phyloP scores from a whole-genome alignment of 2,329 filamentous ascomycete species.

The Trichoderma guizhouense region DNA sequence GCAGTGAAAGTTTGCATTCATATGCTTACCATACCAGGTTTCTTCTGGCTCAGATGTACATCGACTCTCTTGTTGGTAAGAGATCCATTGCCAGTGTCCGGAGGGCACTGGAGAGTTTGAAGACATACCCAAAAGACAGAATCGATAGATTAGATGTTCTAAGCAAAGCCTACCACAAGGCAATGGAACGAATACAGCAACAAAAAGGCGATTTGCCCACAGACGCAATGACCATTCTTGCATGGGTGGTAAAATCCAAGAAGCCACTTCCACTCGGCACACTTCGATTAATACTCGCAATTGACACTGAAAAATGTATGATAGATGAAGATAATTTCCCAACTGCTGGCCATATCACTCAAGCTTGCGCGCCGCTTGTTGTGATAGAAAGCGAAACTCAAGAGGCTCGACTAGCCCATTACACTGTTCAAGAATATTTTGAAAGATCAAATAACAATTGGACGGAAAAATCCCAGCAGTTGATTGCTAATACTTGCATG shows the following conservation, averaged over 20 bases:
- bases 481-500: constrained; percentile 33
- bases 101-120: constrained; percentile 13
- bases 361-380: constrained; percentile 41
- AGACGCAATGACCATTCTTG: constrained; percentile 35
- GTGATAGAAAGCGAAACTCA: constrained; percentile 33
- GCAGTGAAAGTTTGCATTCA: neutral
- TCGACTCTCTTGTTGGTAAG: neutral
- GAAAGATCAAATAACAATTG: constrained; percentile 32
- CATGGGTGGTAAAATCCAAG: constrained; percentile 40
- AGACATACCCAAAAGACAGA: neutral
- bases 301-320: constrained; percentile 25
- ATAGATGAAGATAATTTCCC: constrained; percentile 31
- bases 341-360: constrained; percentile 33
- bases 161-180: constrained; percentile 40
- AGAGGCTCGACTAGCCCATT: constrained; percentile 43
- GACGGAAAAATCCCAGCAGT: constrained; percentile 29
- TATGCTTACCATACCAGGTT: neutral
- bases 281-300: constrained; percentile 42
- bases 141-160: constrained; percentile 28
- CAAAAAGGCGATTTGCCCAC: constrained; percentile 33
- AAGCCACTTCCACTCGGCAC: constrained; percentile 34
- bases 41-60: neutral
- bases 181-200: constrained; percentile 40
- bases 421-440: constrained; percentile 46
- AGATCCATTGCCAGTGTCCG: neutral